These are phyloP conservation scores for Noccaea bulbosa DNA, from an alignment of 345 rosid species.

Conservation along the genomic window DNA sequence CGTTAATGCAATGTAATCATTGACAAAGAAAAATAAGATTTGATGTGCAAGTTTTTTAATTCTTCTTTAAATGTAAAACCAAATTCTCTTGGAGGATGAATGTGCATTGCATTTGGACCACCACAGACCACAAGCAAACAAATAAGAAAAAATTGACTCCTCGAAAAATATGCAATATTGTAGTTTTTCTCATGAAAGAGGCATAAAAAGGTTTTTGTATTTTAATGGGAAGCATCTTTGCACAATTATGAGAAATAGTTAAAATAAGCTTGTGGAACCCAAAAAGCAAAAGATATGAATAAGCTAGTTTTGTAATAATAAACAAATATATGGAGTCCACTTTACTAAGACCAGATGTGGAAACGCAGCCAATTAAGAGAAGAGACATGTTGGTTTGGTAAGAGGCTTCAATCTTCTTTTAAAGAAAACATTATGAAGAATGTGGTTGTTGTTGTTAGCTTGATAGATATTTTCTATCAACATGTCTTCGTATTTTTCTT, in stretches of 20 bases:
- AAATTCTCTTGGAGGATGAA: conserved; percentile 14
- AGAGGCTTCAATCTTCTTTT: conserved; percentile 16
- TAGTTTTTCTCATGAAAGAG: neutral
- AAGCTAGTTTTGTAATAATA: neutral
- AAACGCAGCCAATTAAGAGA: conserved; percentile 3
- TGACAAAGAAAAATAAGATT: neutral
- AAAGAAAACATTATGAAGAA: conserved; percentile 11
- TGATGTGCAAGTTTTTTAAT: conserved; percentile 9
- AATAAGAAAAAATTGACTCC: neutral
- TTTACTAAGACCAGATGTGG: neutral
- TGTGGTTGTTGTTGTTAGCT: conserved; percentile 20
- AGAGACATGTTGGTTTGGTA: conserved; percentile 25
- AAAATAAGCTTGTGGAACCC: conserved; percentile 14
- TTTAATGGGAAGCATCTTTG: conserved; percentile 9
- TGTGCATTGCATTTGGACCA: conserved; percentile 19
- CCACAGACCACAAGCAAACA: conserved; percentile 20
- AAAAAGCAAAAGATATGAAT: neutral
- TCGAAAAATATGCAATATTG: neutral
- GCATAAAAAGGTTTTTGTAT: conserved; percentile 15
- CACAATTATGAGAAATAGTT: conserved; percentile 25
- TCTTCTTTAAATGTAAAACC: conserved; percentile 13
- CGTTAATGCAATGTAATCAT: conserved; percentile 19
- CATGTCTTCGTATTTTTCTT: neutral
- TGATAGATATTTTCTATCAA: conserved; percentile 1
- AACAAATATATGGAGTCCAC: conserved; percentile 23